A percentile compares a stretch with the other conserved stretches of the same genome.
These are phyloP conservation scores for Thermomucor indicae-seudaticae DNA, from an alignment of 371 early-diverging fungal genomes.

Conservation along the genomic window DNA sequence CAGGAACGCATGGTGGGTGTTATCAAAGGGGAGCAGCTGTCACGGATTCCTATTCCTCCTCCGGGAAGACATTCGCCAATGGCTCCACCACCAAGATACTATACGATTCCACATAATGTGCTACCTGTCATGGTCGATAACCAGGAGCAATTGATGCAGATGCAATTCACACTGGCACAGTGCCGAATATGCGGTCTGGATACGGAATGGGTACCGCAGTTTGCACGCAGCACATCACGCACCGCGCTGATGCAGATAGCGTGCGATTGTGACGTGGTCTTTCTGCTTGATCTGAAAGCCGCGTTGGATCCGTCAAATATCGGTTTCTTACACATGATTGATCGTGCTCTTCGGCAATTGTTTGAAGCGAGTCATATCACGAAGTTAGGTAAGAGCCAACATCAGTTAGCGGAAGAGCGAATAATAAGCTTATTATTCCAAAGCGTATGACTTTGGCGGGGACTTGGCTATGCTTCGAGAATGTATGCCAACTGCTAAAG, in stretches of 20 bases:
- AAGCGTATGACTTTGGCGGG: conserved; percentile 43
- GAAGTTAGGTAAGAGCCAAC: conserved; percentile 25
- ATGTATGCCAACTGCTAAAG: conserved; percentile 27
- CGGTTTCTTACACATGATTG: conserved; percentile 12
- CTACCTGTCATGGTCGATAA: conserved; percentile 28
- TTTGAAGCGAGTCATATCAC: conserved; percentile 22
- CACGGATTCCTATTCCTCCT: conserved; percentile 16
- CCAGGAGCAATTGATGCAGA: conserved; percentile 13
- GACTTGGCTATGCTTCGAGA: conserved; percentile 26
- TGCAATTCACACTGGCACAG: conserved; percentile 17
- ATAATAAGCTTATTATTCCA: neutral
- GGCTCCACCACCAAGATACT: neutral
- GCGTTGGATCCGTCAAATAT: conserved; percentile 18
- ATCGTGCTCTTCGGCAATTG: conserved; percentile 18
- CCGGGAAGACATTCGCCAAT: conserved; percentile 3
- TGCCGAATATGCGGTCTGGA: conserved; percentile 32
- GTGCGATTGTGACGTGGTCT: conserved; percentile 25
- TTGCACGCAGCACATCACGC: conserved; percentile 21
- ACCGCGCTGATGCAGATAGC: conserved; percentile 48
- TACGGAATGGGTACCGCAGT: conserved; percentile 45
- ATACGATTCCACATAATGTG: conserved; percentile 20
- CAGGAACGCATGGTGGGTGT: conserved; percentile 24
- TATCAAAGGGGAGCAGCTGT: conserved; percentile 35
- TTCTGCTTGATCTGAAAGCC: conserved; percentile 35
- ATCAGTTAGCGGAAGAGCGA: neutral